A percentile compares a stretch with the other conserved stretches of the same genome.
phyloP scores from a whole-genome alignment of 2,329 filamentous ascomycete genomes.

The Pyrenophora tritici-repentis region DNA sequence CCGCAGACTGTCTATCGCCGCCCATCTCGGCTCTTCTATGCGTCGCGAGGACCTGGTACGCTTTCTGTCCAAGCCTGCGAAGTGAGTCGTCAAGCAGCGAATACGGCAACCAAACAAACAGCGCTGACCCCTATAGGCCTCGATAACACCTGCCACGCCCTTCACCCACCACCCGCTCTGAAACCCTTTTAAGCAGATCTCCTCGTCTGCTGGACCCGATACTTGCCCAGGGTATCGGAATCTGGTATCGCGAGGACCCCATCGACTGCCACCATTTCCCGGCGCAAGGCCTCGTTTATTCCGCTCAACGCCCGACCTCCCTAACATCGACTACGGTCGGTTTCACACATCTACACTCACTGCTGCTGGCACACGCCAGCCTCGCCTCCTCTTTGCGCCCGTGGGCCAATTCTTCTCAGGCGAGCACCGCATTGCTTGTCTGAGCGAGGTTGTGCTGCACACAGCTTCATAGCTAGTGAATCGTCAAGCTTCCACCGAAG shows the following conservation, averaged over 20 bases:
- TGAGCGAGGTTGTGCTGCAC: slow-evolving; percentile 98
- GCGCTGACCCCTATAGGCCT: slow-evolving; percentile 55
- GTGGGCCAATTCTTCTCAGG: slow-evolving; percentile 98
- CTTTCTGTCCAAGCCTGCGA: slow-evolving; percentile 92
- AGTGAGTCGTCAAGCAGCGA: slow-evolving; percentile 62
- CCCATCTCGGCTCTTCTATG: slow-evolving; percentile 66
- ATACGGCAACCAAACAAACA: background rate
- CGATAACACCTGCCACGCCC: slow-evolving; percentile 66
- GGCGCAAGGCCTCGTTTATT: slow-evolving; percentile 79
- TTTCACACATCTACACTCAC: slow-evolving; percentile 50
- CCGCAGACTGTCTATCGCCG: slow-evolving; percentile 38
- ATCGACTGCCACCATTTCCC: slow-evolving; percentile 82
- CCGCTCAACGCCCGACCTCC: slow-evolving; percentile 85
- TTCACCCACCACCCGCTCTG: slow-evolving; percentile 25
- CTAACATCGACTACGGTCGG: slow-evolving; percentile 80
- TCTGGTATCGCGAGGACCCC: slow-evolving; percentile 69
- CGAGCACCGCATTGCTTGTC: slow-evolving; percentile 94
- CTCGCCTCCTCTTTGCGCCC: slow-evolving; percentile 59
- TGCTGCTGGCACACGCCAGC: slow-evolving; percentile 90
- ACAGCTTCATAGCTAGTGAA: slow-evolving; percentile 24
- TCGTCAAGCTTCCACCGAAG: slow-evolving; percentile 12
- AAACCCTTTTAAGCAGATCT: slow-evolving; percentile 58
- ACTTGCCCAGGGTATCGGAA: slow-evolving; percentile 83
- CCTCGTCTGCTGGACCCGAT: slow-evolving; percentile 84
- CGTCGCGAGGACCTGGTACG: slow-evolving; percentile 87